Evolutionary conservation across 805 yeast species (phyloP).

Genomic region (Myxozyma monticola): DNA sequence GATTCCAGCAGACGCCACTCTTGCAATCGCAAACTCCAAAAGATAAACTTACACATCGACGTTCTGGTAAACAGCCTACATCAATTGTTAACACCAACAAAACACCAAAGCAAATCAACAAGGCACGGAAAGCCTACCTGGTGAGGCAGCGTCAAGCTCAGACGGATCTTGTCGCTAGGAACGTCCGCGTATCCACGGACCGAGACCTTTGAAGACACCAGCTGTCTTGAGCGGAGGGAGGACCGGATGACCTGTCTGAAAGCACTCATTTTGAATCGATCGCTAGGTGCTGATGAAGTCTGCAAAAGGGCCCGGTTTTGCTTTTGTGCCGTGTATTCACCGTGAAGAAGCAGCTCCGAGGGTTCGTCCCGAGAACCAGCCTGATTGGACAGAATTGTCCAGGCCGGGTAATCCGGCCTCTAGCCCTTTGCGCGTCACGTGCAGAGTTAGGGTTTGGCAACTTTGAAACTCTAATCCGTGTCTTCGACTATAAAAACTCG

Average conservation of each 20-base stretch:
- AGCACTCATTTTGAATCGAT: constrained; percentile 19
- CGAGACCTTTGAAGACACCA: constrained; percentile 12
- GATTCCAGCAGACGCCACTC: too few species aligned
- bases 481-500: too few species aligned
- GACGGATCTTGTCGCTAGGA: constrained; percentile 70
- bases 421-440: too few species aligned
- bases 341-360: too few species aligned
- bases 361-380: too few species aligned
- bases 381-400: too few species aligned
- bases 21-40: neutral
- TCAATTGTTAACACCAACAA: neutral
- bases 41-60: constrained; percentile 39
- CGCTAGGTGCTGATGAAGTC: too few species aligned
- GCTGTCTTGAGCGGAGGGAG: constrained; percentile 16
- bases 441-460: too few species aligned
- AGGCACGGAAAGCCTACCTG: constrained; percentile 45
- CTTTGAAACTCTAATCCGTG: too few species aligned
- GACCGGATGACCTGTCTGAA: constrained; percentile 23
- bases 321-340: too few species aligned
- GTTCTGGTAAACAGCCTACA: constrained; percentile 38
- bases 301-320: too few species aligned
- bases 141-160: constrained; percentile 90
- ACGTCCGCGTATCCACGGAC: constrained; percentile 86
- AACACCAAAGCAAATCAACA: neutral
- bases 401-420: too few species aligned